phyloP scores from a whole-genome alignment of 345 rosid species.

The Cochlearia excelsa region DNA sequence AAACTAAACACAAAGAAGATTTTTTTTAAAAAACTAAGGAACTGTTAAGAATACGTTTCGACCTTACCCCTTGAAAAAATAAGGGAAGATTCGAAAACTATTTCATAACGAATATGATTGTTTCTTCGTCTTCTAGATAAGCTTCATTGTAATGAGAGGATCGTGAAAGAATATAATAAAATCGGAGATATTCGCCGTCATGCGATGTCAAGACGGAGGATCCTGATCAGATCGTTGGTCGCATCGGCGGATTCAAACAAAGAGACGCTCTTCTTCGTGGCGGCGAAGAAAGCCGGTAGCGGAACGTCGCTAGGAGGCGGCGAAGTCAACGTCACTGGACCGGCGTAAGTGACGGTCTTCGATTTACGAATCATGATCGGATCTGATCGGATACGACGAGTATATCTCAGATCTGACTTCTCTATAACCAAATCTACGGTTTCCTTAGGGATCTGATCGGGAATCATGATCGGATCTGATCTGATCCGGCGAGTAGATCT shows the following conservation, averaged over 20 bases:
- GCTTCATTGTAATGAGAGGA: too few species aligned
- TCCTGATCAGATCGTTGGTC: constrained; percentile 50
- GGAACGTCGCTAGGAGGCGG: constrained; percentile 97
- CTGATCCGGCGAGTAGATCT: constrained; percentile 37
- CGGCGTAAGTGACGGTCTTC: constrained; percentile 51
- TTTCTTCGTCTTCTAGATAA: constrained; percentile 37
- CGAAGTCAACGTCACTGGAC: constrained; percentile 64
- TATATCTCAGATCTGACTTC: constrained; percentile 37
- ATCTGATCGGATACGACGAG: constrained; percentile 41
- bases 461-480: constrained; percentile 37
- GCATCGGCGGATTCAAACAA: constrained; percentile 37
- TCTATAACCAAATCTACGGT: constrained; percentile 1
- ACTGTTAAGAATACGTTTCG: constrained; percentile 34
- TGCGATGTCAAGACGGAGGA: constrained; percentile 46
- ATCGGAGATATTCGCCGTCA: constrained; percentile 16
- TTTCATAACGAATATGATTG: constrained; percentile 34
- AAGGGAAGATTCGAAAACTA: constrained; percentile 46
- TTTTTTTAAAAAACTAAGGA: constrained; percentile 39
- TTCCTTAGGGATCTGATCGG: too few species aligned
- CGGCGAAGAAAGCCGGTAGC: constrained; percentile 57
- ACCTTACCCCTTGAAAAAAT: constrained; percentile 83
- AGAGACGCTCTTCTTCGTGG: constrained; percentile 40
- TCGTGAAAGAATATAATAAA: constrained; percentile 14
- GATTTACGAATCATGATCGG: constrained; percentile 30
- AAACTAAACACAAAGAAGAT: constrained; percentile 36